phyloP scores from a whole-genome alignment of 108 stramenopile genomes.

The Aurantiochytrium sp. region DNA sequence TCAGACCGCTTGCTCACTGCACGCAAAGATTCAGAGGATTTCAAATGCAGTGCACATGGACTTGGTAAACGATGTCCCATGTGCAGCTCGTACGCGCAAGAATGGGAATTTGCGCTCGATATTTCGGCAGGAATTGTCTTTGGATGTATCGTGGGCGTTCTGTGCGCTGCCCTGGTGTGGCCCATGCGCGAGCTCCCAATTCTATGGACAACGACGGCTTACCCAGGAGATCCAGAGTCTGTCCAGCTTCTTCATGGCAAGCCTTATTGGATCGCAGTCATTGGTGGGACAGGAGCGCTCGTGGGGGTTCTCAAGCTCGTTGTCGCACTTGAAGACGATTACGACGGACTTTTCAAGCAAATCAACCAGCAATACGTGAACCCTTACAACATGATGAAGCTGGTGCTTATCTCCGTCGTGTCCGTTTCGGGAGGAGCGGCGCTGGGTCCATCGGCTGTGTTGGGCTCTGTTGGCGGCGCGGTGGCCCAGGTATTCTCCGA shows the following conservation, averaged over 20 bases:
- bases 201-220: background rate
- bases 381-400: background rate
- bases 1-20: background rate
- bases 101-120: background rate
- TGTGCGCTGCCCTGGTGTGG: background rate
- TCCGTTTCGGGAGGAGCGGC: background rate
- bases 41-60: background rate
- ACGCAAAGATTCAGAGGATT: background rate
- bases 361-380: background rate
- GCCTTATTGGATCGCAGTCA: background rate
- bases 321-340: background rate
- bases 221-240: background rate
- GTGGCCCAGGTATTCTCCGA: background rate
- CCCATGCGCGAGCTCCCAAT: background rate
- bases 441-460: background rate
- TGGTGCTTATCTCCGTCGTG: background rate
- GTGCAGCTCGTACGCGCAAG: background rate
- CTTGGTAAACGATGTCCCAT: background rate
- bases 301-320: background rate
- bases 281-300: background rate
- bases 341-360: background rate
- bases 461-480: background rate
- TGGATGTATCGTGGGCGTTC: background rate
- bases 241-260: background rate
- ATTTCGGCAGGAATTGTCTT: background rate